Percentiles rank a stretch among this genome's conserved stretches.
Conservation (phyloP, 306 rosid species). For the Begonia peltatifolia region DNA sequence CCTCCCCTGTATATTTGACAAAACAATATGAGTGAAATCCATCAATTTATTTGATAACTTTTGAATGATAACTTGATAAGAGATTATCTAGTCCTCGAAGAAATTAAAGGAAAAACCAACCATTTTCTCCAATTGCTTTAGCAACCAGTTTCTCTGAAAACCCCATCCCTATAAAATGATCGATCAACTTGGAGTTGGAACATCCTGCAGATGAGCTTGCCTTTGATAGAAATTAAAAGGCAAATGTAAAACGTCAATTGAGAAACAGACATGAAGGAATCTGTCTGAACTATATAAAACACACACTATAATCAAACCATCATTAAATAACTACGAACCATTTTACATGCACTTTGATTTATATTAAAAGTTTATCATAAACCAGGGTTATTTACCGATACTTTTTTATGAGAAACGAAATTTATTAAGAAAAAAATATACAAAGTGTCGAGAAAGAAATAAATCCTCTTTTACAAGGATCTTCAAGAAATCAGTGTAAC, state of each 20-base stretch:
- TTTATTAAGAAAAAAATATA: background rate
- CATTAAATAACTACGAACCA: background rate
- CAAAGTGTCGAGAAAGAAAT: background rate
- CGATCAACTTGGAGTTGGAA: conserved; percentile 51
- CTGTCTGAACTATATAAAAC: background rate
- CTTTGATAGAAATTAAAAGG: conserved; percentile 15
- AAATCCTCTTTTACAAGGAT: too few relatives aligned
- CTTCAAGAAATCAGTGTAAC: too few relatives aligned
- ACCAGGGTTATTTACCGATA: too few relatives aligned
- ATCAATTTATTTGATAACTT: too few relatives aligned
- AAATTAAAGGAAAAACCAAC: conserved; percentile 25
- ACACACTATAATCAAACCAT: background rate
- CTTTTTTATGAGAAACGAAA: background rate
- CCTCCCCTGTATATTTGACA: conserved; percentile 59
- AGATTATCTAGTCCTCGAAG: background rate
- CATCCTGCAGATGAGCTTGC: conserved; percentile 52
- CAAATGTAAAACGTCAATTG: conserved; percentile 11
- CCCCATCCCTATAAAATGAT: conserved; percentile 64
- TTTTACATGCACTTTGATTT: background rate
- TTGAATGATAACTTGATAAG: conserved; percentile 6
- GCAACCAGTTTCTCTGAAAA: conserved; percentile 54
- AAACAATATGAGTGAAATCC: conserved; percentile 10
- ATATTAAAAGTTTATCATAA: background rate
- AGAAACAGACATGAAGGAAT: conserved; percentile 8
- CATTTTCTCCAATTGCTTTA: conserved; percentile 64